Percentiles rank a stretch among this genome's conserved stretches.
Conservation (phyloP, 495 filamentous ascomycete species). For the Eremomyces bilateralis region DNA sequence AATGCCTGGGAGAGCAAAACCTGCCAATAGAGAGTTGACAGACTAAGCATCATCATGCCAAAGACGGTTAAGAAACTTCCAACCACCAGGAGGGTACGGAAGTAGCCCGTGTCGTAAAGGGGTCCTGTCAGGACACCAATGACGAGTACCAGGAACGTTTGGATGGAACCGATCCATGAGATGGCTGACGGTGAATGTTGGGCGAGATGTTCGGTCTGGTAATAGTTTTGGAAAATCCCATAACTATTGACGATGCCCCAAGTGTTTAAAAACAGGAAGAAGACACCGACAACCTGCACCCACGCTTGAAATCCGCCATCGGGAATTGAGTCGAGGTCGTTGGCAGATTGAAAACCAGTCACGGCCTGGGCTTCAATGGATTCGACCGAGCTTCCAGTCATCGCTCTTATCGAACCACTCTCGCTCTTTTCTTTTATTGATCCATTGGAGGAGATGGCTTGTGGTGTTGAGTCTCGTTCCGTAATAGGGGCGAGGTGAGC, state of each 20-base stretch:
- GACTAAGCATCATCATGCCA: slow-evolving; percentile 46
- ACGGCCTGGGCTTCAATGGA: too few relatives aligned
- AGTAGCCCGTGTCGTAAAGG: slow-evolving; percentile 49
- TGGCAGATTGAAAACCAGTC: too few relatives aligned
- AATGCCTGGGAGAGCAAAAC: slow-evolving; percentile 24
- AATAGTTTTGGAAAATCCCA: slow-evolving; percentile 50
- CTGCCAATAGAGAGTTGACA: slow-evolving; percentile 24
- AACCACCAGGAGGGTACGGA: slow-evolving; percentile 27
- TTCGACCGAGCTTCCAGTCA: too few relatives aligned
- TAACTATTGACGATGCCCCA: slow-evolving; percentile 39
- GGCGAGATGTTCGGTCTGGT: slow-evolving; percentile 30
- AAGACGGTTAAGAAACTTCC: slow-evolving; percentile 42
- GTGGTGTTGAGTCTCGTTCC: too few relatives aligned
- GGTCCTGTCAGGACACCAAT: slow-evolving; percentile 42
- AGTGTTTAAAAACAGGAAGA: slow-evolving; percentile 1
- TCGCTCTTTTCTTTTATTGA: too few relatives aligned
- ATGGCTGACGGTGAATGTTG: slow-evolving; percentile 36
- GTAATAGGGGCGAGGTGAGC: too few relatives aligned
- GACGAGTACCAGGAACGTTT: slow-evolving; percentile 44
- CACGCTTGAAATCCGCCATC: slow-evolving; percentile 1
- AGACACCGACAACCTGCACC: neutral
- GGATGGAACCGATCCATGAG: slow-evolving; percentile 51
- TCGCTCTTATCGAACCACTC: too few relatives aligned
- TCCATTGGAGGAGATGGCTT: too few relatives aligned
- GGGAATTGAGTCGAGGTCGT: neutral